Evolutionary conservation across 148 eudicot species (phyloP).

Genomic region (Suaeda aralocaspica): DNA sequence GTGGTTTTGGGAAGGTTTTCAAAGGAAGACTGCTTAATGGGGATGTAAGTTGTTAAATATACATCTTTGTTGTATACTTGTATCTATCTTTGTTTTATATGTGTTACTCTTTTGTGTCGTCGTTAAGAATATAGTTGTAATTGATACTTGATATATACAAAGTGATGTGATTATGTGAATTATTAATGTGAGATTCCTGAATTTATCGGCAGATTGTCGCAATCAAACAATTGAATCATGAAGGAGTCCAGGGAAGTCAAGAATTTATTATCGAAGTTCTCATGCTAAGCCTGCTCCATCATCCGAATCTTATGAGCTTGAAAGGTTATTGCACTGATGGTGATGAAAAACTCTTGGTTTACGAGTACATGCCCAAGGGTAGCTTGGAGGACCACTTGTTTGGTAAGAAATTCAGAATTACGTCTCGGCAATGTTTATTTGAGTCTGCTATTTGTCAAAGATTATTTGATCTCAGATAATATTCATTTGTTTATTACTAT

Average conservation of each 20-base stretch:
- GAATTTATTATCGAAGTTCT: constrained; percentile 51
- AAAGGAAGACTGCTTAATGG: constrained; percentile 38
- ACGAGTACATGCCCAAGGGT: constrained; percentile 50
- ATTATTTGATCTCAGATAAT: not conserved
- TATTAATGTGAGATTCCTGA: constrained; percentile 11
- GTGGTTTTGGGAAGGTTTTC: constrained; percentile 73
- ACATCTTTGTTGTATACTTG: not conserved
- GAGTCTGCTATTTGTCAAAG: not conserved
- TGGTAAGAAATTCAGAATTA: constrained; percentile 30
- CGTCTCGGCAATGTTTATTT: not conserved
- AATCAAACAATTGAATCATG: constrained; percentile 40
- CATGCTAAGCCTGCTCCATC: constrained; percentile 49
- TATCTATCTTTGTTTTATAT: not conserved
- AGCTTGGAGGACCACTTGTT: constrained; percentile 46
- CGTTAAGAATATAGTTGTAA: not conserved
- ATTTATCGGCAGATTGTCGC: constrained; percentile 40
- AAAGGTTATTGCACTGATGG: constrained; percentile 50
- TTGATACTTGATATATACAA: constrained; percentile 10
- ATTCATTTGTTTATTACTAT: constrained; percentile 2
- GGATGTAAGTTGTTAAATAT: constrained; percentile 37
- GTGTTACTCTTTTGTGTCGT: not conserved
- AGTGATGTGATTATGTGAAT: not conserved
- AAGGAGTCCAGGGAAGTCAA: constrained; percentile 45
- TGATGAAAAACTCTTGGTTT: constrained; percentile 44
- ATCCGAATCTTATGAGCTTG: constrained; percentile 43